Conservation (phyloP, 495 filamentous ascomycete genomes). For the Lophiotrema nucula region DNA sequence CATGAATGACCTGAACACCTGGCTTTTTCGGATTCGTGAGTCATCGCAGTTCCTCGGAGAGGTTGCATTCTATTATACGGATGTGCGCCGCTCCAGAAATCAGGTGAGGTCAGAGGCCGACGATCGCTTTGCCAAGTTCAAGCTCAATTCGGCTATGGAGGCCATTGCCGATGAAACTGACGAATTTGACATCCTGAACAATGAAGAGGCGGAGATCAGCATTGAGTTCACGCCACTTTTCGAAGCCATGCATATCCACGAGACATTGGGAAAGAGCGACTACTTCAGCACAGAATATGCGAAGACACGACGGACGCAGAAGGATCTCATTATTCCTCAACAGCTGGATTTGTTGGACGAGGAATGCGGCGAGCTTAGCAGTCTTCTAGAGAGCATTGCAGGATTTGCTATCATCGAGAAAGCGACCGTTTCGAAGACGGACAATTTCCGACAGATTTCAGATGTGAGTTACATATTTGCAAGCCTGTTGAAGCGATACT, state of each 20-base stretch:
- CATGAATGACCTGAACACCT: slow-evolving; percentile 95
- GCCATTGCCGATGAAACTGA: slow-evolving; percentile 91
- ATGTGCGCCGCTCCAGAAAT: slow-evolving; percentile 79
- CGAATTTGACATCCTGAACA: slow-evolving; percentile 90
- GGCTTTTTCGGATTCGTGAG: slow-evolving; percentile 94
- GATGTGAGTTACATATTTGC: slow-evolving; percentile 56
- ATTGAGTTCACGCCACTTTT: slow-evolving; percentile 94
- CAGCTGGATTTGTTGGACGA: slow-evolving; percentile 68
- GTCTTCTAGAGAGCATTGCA: slow-evolving; percentile 85
- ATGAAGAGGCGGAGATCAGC: slow-evolving; percentile 73
- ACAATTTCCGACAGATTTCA: slow-evolving; percentile 73
- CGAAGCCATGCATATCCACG: slow-evolving; percentile 95
- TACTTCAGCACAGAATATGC: slow-evolving; percentile 89
- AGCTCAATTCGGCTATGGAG: slow-evolving; percentile 93
- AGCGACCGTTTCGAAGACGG: slow-evolving; percentile 82
- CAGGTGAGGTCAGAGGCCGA: slow-evolving; percentile 73
- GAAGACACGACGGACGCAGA: slow-evolving; percentile 82
- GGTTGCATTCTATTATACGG: slow-evolving; percentile 94
- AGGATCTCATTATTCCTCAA: slow-evolving; percentile 78
- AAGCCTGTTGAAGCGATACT: neutral
- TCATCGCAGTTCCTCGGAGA: slow-evolving; percentile 93
- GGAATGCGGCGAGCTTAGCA: slow-evolving; percentile 74
- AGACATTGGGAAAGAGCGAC: slow-evolving; percentile 87
- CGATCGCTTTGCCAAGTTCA: slow-evolving; percentile 73
- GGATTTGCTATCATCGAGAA: slow-evolving; percentile 97